These are phyloP conservation scores for Russula ochroleuca DNA, from an alignment of 768 basidiomycete species.

Conservation along the genomic window DNA sequence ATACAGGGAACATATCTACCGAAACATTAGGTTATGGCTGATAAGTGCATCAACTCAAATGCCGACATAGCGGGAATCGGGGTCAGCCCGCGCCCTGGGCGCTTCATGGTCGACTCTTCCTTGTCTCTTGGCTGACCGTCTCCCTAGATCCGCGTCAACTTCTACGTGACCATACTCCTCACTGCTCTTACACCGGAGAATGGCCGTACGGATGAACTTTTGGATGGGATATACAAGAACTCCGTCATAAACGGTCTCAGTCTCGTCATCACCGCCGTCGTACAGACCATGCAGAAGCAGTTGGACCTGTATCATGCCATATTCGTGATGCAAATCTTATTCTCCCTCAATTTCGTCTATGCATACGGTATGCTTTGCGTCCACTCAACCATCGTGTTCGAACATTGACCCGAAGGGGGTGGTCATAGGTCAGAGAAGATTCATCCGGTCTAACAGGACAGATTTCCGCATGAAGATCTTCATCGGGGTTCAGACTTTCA, in stretches of 20 bases:
- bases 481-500: conserved; percentile 7
- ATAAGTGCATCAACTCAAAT: conserved; percentile 1
- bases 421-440: conserved; percentile 2
- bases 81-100: background rate
- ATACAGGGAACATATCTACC: background rate
- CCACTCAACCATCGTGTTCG: background rate
- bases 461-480: conserved; percentile 6
- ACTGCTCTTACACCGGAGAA: conserved; percentile 1
- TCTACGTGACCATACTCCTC: conserved; percentile 18
- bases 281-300: conserved; percentile 9
- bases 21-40: background rate
- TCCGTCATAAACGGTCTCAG: conserved; percentile 5
- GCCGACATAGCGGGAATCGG: conserved; percentile 11
- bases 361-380: background rate
- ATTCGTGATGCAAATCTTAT: conserved; percentile 15
- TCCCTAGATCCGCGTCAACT: conserved; percentile 16
- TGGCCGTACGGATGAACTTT: background rate
- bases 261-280: conserved; percentile 12
- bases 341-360: conserved; percentile 14
- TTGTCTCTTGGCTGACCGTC: background rate
- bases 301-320: conserved; percentile 22
- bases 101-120: background rate
- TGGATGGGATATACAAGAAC: conserved; percentile 5
- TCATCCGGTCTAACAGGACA: background rate
- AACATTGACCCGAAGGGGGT: background rate